Base-by-base conservation (phyloP, 305 asterid species). In the Euphrasia arctica region DNA sequence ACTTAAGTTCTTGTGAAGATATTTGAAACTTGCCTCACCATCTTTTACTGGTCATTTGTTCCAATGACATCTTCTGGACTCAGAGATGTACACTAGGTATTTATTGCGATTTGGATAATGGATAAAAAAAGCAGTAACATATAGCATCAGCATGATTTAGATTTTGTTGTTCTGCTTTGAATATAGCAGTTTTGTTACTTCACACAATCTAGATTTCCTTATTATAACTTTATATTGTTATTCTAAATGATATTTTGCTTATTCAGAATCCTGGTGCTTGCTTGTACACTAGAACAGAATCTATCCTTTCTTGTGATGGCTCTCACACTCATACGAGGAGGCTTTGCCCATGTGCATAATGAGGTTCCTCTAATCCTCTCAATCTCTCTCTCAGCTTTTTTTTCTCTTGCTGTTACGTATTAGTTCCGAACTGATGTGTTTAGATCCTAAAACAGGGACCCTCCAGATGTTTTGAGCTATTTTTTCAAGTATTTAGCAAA, bases 271-370 rank as follows among this genome's bases (percentile, higher is more conserved):
- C 90, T 4, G 90, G 90, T 32, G 86, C 94, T 3, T 83, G 94
- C 81, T 70, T 83, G 79, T 83, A 81, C 66, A 74, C 81, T 11
- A 77, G 59, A 34, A 67, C 77, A 58, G 77, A 54, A 50, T 76
- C 85, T 32, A 51, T 73, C 68, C 88, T 86, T 47, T 86, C 90
- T 52, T 86, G 94, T 34, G 82, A 82, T 31, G 94, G 94, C 15
- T 82, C 85, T 5, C 90, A 86, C 83, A 77, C 77, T 70, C 85
- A 81, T 74, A 86, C 88, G 27, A 83, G 76, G 80, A 83, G 88
- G 82, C 84, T 86, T 63, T 86, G 94, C 73, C 94, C 90, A 15
- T 86, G 94, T 29, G 90, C 90, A 31, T 86, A 73, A 74, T 56
- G 56, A 14, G 31, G 54, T 29, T 47, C 45, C 41, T 14, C 63